Conservation (phyloP, 2,329 filamentous ascomycete genomes). For the Aureobasidium subglaciale region DNA sequence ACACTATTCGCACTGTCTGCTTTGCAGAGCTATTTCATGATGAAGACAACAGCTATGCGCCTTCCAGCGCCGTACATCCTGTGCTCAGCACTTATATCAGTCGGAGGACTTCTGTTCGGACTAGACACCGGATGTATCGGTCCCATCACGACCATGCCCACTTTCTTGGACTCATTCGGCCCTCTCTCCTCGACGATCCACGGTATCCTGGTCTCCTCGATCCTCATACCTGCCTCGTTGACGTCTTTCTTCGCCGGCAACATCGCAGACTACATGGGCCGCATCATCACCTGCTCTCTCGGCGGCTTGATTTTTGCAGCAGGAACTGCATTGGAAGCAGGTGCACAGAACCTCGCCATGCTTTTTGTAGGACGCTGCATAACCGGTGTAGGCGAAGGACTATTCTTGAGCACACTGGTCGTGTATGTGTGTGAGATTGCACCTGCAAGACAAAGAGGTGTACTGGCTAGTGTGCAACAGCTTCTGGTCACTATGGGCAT, state of each 20-base stretch:
- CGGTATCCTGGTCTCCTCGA: conserved; percentile 49
- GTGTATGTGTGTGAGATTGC: conserved; percentile 54
- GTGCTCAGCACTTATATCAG: neutral
- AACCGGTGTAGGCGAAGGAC: conserved; percentile 48
- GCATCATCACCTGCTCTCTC: conserved; percentile 31
- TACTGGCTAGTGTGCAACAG: conserved; percentile 19
- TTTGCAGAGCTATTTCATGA: neutral
- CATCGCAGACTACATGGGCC: conserved; percentile 8
- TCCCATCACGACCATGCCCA: conserved; percentile 48
- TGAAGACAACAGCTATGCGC: neutral
- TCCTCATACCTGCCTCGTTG: conserved; percentile 50
- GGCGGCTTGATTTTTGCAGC: conserved; percentile 40
- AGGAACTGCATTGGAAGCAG: conserved; percentile 37
- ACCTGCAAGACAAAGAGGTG: conserved; percentile 40
- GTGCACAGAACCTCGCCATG: conserved; percentile 39
- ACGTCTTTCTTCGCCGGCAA: conserved; percentile 51
- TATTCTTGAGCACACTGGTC: conserved; percentile 31
- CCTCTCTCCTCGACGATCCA: conserved; percentile 42
- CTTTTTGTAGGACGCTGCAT: conserved; percentile 47
- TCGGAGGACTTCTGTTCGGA: conserved; percentile 9
- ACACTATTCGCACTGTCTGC: too few relatives aligned
- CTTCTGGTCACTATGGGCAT: conserved; percentile 39
- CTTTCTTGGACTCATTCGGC: conserved; percentile 44
- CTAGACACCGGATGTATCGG: conserved; percentile 47
- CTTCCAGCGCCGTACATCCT: neutral